These are phyloP conservation scores for Cercospora canescens DNA, from an alignment of 2,329 filamentous ascomycete species.

Conservation along the genomic window DNA sequence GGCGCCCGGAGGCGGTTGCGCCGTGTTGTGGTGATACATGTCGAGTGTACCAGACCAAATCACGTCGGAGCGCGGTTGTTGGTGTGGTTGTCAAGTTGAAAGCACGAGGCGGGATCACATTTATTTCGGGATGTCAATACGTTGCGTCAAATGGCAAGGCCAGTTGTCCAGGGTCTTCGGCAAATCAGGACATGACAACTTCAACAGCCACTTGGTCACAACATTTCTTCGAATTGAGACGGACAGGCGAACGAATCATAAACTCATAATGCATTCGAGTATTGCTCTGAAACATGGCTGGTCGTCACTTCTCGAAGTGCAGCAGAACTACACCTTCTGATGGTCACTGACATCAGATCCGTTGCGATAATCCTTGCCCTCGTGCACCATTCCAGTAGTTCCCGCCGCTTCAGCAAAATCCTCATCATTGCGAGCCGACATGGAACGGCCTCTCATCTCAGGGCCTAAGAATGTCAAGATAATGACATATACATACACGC, in stretches of 20 bases:
- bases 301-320: background rate
- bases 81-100: background rate
- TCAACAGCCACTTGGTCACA: slow-evolving; percentile 1
- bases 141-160: slow-evolving; percentile 2
- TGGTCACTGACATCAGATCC: slow-evolving; percentile 10
- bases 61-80: background rate
- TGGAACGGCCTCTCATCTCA: slow-evolving; percentile 44
- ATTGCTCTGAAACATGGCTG: background rate
- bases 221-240: background rate
- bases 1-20: slow-evolving; percentile 4
- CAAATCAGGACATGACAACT: background rate
- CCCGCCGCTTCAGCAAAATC: slow-evolving; percentile 35
- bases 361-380: slow-evolving; percentile 4
- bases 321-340: slow-evolving; percentile 10
- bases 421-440: slow-evolving; percentile 33
- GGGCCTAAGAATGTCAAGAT: slow-evolving; percentile 64
- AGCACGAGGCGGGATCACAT: background rate
- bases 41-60: slow-evolving; percentile 1
- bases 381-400: slow-evolving; percentile 12
- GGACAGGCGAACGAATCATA: background rate
- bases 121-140: slow-evolving; percentile 12
- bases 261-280: background rate
- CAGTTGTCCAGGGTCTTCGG: slow-evolving; percentile 3
- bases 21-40: slow-evolving; percentile 12
- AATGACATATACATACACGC: slow-evolving; percentile 68